These are phyloP conservation scores for Wallemia ichthyophaga DNA, from an alignment of 1,284 basidiomycete genomes.

Conservation along the genomic window DNA sequence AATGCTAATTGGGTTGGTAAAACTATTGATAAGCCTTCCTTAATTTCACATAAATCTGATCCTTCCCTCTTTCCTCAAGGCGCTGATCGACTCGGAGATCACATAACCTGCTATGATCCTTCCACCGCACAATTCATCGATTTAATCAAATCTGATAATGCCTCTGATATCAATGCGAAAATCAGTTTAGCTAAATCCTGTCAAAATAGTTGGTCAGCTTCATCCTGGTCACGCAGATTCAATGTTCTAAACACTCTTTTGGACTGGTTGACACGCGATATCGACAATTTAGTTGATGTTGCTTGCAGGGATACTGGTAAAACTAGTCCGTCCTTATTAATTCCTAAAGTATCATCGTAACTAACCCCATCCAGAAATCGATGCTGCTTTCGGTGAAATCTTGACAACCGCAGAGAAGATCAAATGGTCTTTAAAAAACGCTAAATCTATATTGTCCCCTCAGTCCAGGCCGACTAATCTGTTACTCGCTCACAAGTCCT, in stretches of 20 bases:
- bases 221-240: neutral
- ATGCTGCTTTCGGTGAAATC: constrained; percentile 67
- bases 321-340: constrained; percentile 27
- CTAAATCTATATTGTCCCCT: constrained; percentile 38
- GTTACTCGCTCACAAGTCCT: constrained; percentile 52
- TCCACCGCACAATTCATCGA: constrained; percentile 25
- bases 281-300: constrained; percentile 56
- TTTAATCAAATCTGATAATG: neutral
- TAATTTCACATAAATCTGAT: neutral
- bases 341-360: neutral
- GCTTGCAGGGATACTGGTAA: constrained; percentile 87
- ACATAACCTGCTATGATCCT: constrained; percentile 72
- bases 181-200: neutral
- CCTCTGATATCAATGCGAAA: neutral
- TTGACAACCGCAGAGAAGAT: constrained; percentile 63
- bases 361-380: constrained; percentile 29
- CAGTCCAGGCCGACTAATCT: constrained; percentile 39
- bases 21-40: neutral
- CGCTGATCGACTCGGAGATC: constrained; percentile 13
- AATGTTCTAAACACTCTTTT: constrained; percentile 51
- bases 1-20: neutral
- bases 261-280: constrained; percentile 66
- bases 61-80: no score
- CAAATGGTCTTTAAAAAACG: constrained; percentile 56
- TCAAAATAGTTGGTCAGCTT: neutral